Base-by-base conservation (phyloP, 2,329 filamentous ascomycete genomes). In the Calonectria pseudoreteaudii region DNA sequence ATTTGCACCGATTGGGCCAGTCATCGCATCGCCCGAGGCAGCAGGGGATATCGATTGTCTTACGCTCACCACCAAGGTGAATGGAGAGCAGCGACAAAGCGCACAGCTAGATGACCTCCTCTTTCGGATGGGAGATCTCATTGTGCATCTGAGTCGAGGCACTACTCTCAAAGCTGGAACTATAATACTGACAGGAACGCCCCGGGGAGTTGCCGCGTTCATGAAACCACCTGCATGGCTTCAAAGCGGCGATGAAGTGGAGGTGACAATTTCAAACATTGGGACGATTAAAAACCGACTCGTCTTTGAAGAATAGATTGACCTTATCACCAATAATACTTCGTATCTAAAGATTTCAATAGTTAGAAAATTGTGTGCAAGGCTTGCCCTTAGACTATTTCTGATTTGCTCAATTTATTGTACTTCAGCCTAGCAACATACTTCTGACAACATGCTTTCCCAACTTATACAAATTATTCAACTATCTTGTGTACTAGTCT, bases 161-260 rank as follows among this genome's bases (percentile, higher is more conserved):
- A 70, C 68, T 4, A 70, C 68, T 16, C 26, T 70, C 1, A 50
- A 41, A n/a, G 58, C 58, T 13, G 68, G 68, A 2, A 70, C 68
- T 3, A 50, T 70, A 0, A 70, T 70, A 26, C 20, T 70, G 26
- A 70, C 68, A 6, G 68, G 68, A 18, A 70, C 68, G 1, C 68
- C 68, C 28, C 60, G 60, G 14, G 68, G 68, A n/a, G 68, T 70
- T 11, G 68, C 58, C 3, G 58, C 60, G 11, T 70, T 66, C 28
- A 70, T 70, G 68, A 53, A 65, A 16, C 68, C 68, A 26, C 68
- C 47, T 10, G 68, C 34, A 3, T 70, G 68, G 68, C 28, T 70
- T 5, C 36, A 56, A 31, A 13, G 30, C 31, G 68, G 68, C 4
- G 68, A 70, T 34, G 49, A 30, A 16, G 68, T 70, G 4, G 58